Percentiles rank a stretch among this genome's conserved stretches.
phyloP scores from a whole-genome alignment of 2,329 filamentous ascomycete genomes.

The Diaporthe citri region DNA sequence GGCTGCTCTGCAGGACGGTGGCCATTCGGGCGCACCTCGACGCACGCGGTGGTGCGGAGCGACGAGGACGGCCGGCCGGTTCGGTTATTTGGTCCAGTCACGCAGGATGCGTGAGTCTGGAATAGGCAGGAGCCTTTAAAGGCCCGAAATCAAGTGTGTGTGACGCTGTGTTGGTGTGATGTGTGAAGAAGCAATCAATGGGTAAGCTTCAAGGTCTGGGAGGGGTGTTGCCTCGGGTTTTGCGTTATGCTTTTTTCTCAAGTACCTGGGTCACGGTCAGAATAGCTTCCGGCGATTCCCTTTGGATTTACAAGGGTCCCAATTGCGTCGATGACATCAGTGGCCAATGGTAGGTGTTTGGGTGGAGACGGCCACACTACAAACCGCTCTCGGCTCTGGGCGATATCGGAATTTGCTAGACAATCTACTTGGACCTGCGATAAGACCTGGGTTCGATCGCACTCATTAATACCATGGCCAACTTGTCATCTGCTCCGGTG shows the following conservation, averaged over 20 bases:
- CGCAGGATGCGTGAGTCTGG: conserved; percentile 38
- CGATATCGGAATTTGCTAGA: conserved; percentile 17
- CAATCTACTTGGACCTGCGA: neutral
- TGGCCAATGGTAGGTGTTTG: conserved; percentile 16
- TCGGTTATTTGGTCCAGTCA: conserved; percentile 35
- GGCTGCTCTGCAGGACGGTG: conserved; percentile 39
- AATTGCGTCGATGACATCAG: conserved; percentile 38
- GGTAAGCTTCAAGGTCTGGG: too few relatives aligned
- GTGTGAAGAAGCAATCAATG: neutral
- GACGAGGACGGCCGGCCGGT: conserved; percentile 18
- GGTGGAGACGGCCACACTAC: neutral
- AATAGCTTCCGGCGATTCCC: conserved; percentile 33
- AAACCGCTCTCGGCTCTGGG: neutral
- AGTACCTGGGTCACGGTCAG: neutral
- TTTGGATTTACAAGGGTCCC: neutral
- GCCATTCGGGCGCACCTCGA: conserved; percentile 32
- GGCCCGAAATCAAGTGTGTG: neutral
- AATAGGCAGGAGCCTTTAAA: conserved; percentile 2
- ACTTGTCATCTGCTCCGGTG: neutral
- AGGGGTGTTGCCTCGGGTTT: neutral
- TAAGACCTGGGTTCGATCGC: neutral
- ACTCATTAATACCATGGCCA: neutral
- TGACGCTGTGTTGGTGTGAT: neutral
- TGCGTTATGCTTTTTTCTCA: conserved; percentile 25
- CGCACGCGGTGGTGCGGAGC: conserved; percentile 9